Conservation (phyloP, 1,284 basidiomycete genomes). For the Grifola frondosa region DNA sequence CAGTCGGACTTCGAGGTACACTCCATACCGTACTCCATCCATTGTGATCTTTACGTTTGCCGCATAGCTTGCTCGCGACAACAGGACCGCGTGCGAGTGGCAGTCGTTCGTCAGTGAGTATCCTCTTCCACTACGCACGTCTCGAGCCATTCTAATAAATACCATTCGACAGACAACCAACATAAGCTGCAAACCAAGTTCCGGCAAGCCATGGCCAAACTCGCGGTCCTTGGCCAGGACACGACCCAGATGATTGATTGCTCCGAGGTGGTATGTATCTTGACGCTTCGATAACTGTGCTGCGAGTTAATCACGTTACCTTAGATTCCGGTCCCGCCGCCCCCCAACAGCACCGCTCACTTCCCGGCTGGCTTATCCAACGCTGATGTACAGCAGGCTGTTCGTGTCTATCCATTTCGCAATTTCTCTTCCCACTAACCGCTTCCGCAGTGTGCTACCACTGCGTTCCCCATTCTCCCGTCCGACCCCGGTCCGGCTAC, state of each 20-base stretch:
- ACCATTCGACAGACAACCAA: conserved; percentile 25
- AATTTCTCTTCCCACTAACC: neutral
- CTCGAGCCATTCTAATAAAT: conserved; percentile 3
- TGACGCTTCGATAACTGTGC: neutral
- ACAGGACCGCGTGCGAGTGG: conserved; percentile 32
- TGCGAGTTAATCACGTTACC: neutral
- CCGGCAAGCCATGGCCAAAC: conserved; percentile 29
- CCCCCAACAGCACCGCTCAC: conserved; percentile 25
- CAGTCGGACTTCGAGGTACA: conserved; percentile 14
- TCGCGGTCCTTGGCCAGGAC: conserved; percentile 30
- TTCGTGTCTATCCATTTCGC: conserved; percentile 4
- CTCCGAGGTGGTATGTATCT: conserved; percentile 22
- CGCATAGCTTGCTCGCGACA: conserved; percentile 20
- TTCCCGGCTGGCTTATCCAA: conserved; percentile 34
- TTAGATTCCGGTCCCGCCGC: conserved; percentile 28
- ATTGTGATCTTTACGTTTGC: too few species aligned
- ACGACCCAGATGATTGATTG: conserved; percentile 19
- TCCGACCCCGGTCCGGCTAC: conserved; percentile 21
- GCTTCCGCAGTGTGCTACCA: conserved; percentile 8
- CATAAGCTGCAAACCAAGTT: conserved; percentile 26
- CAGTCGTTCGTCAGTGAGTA: conserved; percentile 27
- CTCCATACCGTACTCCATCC: too few species aligned
- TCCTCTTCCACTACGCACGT: neutral
- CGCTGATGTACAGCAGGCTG: conserved; percentile 36
- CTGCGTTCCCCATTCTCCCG: conserved; percentile 16